Evolutionary conservation across 345 rosid species (phyloP).

Genomic region (Stellera chamaejasme): DNA sequence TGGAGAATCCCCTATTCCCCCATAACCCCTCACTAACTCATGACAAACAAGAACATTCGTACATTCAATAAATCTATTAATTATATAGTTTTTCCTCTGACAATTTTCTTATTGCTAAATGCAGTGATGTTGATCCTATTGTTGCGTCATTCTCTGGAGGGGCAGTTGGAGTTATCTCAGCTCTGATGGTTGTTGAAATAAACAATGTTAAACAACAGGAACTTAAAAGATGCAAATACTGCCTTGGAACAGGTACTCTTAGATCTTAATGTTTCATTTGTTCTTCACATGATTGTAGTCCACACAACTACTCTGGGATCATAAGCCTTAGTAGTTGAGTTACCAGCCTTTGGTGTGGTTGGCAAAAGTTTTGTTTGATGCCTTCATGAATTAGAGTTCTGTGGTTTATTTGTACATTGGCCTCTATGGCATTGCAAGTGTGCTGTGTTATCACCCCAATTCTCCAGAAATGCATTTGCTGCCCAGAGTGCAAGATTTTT

Average conservation of each 20-base stretch:
- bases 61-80: too few species aligned
- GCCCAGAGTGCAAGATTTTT: too few species aligned
- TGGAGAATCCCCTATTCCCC: too few species aligned
- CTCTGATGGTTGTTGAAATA: constrained; percentile 94
- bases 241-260: constrained; percentile 84
- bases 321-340: too few species aligned
- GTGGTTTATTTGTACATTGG: too few species aligned
- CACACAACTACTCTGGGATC: too few species aligned
- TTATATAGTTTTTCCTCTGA: constrained; percentile 4
- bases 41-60: too few species aligned
- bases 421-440: too few species aligned
- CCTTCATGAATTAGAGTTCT: not conserved
- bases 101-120: constrained; percentile 15
- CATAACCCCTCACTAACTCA: too few species aligned
- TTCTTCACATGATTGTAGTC: not conserved
- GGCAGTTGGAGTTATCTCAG: constrained; percentile 94
- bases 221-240: constrained; percentile 93
- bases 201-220: constrained; percentile 96
- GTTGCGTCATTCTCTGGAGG: constrained; percentile 99
- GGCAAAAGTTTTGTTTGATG: not conserved
- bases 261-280: not conserved
- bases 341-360: not conserved
- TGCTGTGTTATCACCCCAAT: too few species aligned
- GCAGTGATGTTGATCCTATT: constrained; percentile 91
- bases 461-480: too few species aligned